These are phyloP conservation scores for Phytophthora tubulina DNA, from an alignment of 352 stramenopile species.

Conservation along the genomic window DNA sequence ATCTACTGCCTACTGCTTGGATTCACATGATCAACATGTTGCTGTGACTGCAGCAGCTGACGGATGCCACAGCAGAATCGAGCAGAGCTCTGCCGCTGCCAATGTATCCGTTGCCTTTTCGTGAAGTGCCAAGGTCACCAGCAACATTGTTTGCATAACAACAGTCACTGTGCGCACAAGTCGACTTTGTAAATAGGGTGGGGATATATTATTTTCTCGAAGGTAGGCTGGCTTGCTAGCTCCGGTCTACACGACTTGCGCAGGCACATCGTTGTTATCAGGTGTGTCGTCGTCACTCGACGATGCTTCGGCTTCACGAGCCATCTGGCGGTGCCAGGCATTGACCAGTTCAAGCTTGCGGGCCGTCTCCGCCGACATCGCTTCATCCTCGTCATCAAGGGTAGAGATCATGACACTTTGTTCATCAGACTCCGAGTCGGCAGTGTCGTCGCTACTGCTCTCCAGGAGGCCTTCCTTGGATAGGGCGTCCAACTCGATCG, in stretches of 20 bases:
- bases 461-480: slow-evolving; percentile 68
- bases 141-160: neutral
- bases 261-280: slow-evolving; percentile 24
- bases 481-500: slow-evolving; percentile 41
- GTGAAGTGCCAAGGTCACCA: too few species aligned
- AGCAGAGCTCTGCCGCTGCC: too few species aligned
- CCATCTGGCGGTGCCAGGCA: slow-evolving; percentile 63
- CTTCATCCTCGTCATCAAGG: slow-evolving; percentile 38
- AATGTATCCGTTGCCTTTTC: neutral
- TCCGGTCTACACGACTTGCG: slow-evolving; percentile 43
- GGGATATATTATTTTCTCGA: slow-evolving; percentile 39
- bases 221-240: neutral
- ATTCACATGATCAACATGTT: neutral
- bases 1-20: too few species aligned
- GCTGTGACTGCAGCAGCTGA: neutral
- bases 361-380: slow-evolving; percentile 55
- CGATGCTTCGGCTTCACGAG: slow-evolving; percentile 33
- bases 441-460: slow-evolving; percentile 71
- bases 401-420: slow-evolving; percentile 36
- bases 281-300: slow-evolving; percentile 27
- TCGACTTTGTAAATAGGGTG: slow-evolving; percentile 41
- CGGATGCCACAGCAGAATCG: neutral
- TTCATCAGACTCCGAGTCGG: slow-evolving; percentile 69
- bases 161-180: neutral
- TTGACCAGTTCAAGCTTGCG: slow-evolving; percentile 78